Percentiles rank a stretch among this genome's conserved stretches.
Evolutionary conservation across 2,329 filamentous ascomycete genomes (phyloP).

Genomic region (Fonsecaea pugnacius): DNA sequence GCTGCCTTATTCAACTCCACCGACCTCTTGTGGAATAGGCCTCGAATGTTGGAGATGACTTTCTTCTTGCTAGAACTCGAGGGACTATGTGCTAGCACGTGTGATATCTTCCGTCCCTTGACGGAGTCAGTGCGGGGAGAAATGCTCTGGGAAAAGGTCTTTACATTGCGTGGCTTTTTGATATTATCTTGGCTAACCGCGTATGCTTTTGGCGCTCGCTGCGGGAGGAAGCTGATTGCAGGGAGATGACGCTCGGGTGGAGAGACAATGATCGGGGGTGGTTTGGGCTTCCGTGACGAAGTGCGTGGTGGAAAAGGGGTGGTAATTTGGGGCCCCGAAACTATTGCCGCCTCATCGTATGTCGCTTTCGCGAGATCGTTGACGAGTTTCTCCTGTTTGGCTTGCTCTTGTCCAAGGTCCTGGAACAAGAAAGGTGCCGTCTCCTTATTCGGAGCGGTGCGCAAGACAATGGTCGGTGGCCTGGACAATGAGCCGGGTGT

Average conservation of each 20-base stretch:
- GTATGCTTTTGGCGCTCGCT: slow-evolving; percentile 18
- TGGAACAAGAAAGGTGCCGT: slow-evolving; percentile 31
- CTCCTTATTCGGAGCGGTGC: slow-evolving; percentile 25
- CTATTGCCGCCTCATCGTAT: neutral
- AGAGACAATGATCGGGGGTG: slow-evolving; percentile 31
- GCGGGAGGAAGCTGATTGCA: slow-evolving; percentile 6
- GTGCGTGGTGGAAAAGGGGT: slow-evolving; percentile 28
- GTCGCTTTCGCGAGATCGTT: slow-evolving; percentile 13
- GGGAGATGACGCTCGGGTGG: slow-evolving; percentile 15
- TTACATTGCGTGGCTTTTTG: slow-evolving; percentile 27
- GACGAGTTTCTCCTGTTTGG: slow-evolving; percentile 23
- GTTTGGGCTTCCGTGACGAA: slow-evolving; percentile 32
- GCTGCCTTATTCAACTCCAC: slow-evolving; percentile 25
- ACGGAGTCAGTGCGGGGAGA: slow-evolving; percentile 20
- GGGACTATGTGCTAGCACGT: slow-evolving; percentile 29
- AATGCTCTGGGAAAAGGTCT: slow-evolving; percentile 30
- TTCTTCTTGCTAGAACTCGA: slow-evolving; percentile 37
- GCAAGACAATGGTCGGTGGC: slow-evolving; percentile 27
- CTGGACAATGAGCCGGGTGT: slow-evolving; percentile 19
- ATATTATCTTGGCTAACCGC: slow-evolving; percentile 14
- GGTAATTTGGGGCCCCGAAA: neutral
- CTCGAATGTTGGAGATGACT: slow-evolving; percentile 37
- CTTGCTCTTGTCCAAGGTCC: slow-evolving; percentile 22
- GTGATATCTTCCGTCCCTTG: slow-evolving; percentile 20
- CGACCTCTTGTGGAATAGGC: slow-evolving; percentile 38